Conservation (phyloP, 805 yeast genomes). For the Pichia deserticola region DNA sequence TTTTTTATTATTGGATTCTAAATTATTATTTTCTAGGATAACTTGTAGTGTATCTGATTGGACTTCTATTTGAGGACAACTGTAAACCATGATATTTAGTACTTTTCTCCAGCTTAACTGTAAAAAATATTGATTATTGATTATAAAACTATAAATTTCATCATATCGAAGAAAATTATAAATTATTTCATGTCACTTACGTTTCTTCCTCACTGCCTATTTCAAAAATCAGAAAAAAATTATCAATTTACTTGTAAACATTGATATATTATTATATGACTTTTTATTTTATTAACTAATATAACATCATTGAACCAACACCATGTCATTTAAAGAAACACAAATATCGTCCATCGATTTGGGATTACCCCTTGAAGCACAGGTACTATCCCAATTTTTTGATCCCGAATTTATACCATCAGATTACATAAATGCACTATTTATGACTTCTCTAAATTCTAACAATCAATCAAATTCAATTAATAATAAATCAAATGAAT, state of each 20-base stretch:
- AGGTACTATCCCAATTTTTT: slow-evolving; percentile 57
- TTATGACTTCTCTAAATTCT: slow-evolving; percentile 23
- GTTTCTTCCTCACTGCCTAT: too few relatives aligned
- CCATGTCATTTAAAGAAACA: not conserved
- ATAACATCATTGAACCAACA: not conserved
- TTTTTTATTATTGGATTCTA: not conserved
- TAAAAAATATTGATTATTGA: too few relatives aligned
- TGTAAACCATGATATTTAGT: too few relatives aligned
- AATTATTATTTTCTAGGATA: not conserved
- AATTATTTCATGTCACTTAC: too few relatives aligned
- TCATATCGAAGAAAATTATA: too few relatives aligned
- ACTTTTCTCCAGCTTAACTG: too few relatives aligned
- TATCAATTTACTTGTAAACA: too few relatives aligned
- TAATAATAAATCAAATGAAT: slow-evolving; percentile 22
- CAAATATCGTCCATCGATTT: slow-evolving; percentile 3
- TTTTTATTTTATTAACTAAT: not conserved
- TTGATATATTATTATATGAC: too few relatives aligned
- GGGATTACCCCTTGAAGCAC: slow-evolving; percentile 7
- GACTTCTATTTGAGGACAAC: not conserved
- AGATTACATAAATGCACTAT: slow-evolving; percentile 56
- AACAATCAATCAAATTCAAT: slow-evolving; percentile 6
- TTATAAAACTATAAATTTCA: too few relatives aligned
- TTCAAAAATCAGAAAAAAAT: too few relatives aligned
- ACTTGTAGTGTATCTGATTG: slow-evolving; percentile 6
- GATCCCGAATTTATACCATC: slow-evolving; percentile 60